phyloP scores from a whole-genome alignment of 2,329 filamentous ascomycete species.

The Penicillium sp. region DNA sequence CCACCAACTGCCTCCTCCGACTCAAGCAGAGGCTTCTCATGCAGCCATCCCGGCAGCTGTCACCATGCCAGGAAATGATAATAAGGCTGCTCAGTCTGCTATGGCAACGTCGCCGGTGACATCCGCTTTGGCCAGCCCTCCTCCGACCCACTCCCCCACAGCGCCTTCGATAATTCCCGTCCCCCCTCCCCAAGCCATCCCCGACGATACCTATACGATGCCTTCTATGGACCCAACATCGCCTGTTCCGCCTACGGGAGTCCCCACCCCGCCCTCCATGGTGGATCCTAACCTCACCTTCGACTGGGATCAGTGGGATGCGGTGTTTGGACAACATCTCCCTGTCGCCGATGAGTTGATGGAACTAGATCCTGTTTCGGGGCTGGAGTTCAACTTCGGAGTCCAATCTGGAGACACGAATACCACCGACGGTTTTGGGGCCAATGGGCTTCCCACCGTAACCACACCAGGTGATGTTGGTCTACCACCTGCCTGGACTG shows the following conservation, averaged over 20 bases:
- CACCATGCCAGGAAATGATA: slow-evolving; percentile 2
- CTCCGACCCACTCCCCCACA: slow-evolving; percentile 7
- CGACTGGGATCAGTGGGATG: slow-evolving; percentile 50
- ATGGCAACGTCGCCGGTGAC: slow-evolving; percentile 12
- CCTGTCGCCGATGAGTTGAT: slow-evolving; percentile 43
- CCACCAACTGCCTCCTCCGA: slow-evolving; percentile 19
- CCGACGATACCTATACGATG: slow-evolving; percentile 9
- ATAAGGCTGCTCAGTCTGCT: slow-evolving; percentile 7
- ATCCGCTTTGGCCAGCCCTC: not conserved
- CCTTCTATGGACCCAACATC: slow-evolving; percentile 23
- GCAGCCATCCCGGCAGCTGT: slow-evolving; percentile 9
- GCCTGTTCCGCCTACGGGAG: slow-evolving; percentile 15
- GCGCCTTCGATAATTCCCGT: slow-evolving; percentile 3
- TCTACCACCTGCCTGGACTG: slow-evolving; percentile 9
- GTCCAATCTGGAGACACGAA: slow-evolving; percentile 4
- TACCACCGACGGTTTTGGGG: not conserved
- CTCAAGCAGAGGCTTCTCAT: slow-evolving; percentile 6
- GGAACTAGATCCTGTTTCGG: slow-evolving; percentile 39
- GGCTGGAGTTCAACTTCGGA: slow-evolving; percentile 32
- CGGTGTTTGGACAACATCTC: slow-evolving; percentile 46
- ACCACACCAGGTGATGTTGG: not conserved
- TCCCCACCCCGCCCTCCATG: slow-evolving; percentile 36
- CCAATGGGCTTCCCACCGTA: not conserved
- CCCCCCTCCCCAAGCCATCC: slow-evolving; percentile 3
- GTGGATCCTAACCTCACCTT: slow-evolving; percentile 43